These are phyloP conservation scores for Brasenia schreberi DNA, from an alignment of 164 flowering plant species.

Conservation along the genomic window DNA sequence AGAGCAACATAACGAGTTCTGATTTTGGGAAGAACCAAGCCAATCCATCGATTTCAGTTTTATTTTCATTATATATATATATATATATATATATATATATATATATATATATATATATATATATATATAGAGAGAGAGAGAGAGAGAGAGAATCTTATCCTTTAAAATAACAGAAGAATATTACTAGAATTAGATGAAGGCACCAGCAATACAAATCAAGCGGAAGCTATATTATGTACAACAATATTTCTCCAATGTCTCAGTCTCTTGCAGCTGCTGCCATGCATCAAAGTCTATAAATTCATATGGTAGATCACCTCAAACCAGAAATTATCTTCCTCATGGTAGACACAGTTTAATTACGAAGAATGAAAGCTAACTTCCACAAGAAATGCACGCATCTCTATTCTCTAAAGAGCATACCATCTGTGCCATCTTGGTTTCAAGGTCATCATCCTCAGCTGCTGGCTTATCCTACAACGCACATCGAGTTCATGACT, in stretches of 20 bases:
- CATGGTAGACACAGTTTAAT: not conserved
- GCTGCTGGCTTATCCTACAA: constrained; percentile 27
- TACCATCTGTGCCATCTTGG: constrained; percentile 76
- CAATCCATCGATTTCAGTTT: no score
- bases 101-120: no score
- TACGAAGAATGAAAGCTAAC: constrained; percentile 16
- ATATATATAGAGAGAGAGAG: not conserved
- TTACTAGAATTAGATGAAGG: no score
- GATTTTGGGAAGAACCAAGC: no score
- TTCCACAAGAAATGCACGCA: constrained; percentile 94
- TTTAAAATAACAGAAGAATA: no score
- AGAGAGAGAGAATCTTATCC: not conserved
- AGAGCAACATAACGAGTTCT: no score
- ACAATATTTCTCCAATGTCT: no score
- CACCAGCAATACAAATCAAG: no score
- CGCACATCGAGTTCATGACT: not conserved
- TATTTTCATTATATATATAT: no score
- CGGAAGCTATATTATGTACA: no score
- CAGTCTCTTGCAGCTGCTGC: no score
- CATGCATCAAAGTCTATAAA: not conserved
- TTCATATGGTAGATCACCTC: not conserved
- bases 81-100: no score
- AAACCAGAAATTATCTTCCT: not conserved
- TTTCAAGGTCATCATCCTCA: constrained; percentile 33
- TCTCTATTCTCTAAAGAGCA: constrained; percentile 79